Evolutionary conservation across 2,329 filamentous ascomycete species (phyloP).

Genomic region (Parasarocladium wereldwijsianum): DNA sequence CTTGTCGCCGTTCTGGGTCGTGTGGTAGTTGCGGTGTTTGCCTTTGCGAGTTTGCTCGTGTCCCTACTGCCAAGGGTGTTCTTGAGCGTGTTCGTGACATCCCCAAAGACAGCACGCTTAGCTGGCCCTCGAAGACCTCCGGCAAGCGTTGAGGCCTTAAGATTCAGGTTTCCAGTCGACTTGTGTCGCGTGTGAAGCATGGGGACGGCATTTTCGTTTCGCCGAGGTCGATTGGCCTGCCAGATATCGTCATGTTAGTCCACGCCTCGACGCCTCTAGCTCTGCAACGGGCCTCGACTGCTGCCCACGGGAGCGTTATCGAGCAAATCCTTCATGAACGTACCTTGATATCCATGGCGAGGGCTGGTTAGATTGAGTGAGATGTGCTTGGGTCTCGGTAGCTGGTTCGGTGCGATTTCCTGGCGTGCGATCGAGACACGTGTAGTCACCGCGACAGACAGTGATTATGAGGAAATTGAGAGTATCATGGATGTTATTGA

Average conservation of each 20-base stretch:
- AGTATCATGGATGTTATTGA: too few relatives aligned
- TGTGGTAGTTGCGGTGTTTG: slow-evolving; percentile 11
- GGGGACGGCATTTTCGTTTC: slow-evolving; percentile 38
- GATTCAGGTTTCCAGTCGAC: slow-evolving; percentile 48
- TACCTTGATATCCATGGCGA: too few relatives aligned
- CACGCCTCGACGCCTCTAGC: slow-evolving; percentile 2
- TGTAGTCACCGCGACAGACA: too few relatives aligned
- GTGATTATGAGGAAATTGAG: too few relatives aligned
- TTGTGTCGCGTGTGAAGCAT: slow-evolving; percentile 68
- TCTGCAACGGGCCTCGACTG: too few relatives aligned
- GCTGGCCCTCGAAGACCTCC: slow-evolving; percentile 28
- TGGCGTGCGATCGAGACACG: too few relatives aligned
- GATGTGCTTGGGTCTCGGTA: too few relatives aligned
- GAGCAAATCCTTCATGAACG: too few relatives aligned
- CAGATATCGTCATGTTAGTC: too few relatives aligned
- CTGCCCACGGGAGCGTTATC: too few relatives aligned
- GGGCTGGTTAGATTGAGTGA: too few relatives aligned
- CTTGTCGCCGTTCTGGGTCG: slow-evolving; percentile 12
- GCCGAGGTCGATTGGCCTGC: slow-evolving; percentile 25
- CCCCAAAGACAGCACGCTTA: slow-evolving; percentile 69
- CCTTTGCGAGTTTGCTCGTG: slow-evolving; percentile 21
- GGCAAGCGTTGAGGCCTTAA: slow-evolving; percentile 11
- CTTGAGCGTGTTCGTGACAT: slow-evolving; percentile 58
- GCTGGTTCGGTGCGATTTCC: too few relatives aligned
- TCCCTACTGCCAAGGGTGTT: slow-evolving; percentile 15